Conservation (phyloP, 2,329 filamentous ascomycete species). For the Teratosphaeria viscida region DNA sequence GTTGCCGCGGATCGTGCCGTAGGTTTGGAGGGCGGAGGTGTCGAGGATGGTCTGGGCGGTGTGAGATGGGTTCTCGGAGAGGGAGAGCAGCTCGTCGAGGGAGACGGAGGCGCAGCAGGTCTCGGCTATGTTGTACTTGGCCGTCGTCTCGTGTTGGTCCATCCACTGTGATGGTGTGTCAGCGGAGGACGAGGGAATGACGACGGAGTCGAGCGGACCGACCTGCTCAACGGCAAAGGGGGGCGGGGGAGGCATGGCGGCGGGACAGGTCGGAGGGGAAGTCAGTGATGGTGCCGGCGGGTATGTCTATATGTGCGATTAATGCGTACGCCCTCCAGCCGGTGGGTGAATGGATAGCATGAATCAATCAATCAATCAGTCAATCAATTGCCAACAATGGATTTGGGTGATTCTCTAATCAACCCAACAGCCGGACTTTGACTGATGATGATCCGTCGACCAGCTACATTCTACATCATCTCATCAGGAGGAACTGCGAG, state of each 20-base stretch:
- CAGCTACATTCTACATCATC: too few relatives aligned
- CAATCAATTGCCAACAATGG: neutral
- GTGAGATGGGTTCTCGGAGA: conserved; percentile 47
- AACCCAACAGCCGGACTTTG: neutral
- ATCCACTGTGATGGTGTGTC: conserved; percentile 38
- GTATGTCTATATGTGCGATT: neutral
- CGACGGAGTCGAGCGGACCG: conserved; percentile 5
- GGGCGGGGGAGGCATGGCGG: conserved; percentile 17
- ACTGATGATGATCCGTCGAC: too few relatives aligned
- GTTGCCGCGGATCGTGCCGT: conserved; percentile 63
- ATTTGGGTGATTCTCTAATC: neutral
- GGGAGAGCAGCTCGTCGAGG: conserved; percentile 51
- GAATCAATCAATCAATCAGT: neutral
- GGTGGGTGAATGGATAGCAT: neutral
- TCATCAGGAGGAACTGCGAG: neutral
- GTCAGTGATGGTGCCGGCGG: neutral
- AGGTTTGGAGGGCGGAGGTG: conserved; percentile 53
- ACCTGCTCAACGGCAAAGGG: conserved; percentile 64
- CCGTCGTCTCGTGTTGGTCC: conserved; percentile 42
- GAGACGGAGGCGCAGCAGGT: conserved; percentile 70
- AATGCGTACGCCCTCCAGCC: neutral
- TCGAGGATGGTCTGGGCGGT: conserved; percentile 33
- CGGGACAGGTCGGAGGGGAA: neutral
- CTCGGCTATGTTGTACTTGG: conserved; percentile 62
- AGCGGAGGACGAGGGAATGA: neutral